Percentiles rank a stretch among this genome's conserved stretches.
Evolutionary conservation across 1,284 basidiomycete species (phyloP).

Genomic region (Omphalotus olearius): DNA sequence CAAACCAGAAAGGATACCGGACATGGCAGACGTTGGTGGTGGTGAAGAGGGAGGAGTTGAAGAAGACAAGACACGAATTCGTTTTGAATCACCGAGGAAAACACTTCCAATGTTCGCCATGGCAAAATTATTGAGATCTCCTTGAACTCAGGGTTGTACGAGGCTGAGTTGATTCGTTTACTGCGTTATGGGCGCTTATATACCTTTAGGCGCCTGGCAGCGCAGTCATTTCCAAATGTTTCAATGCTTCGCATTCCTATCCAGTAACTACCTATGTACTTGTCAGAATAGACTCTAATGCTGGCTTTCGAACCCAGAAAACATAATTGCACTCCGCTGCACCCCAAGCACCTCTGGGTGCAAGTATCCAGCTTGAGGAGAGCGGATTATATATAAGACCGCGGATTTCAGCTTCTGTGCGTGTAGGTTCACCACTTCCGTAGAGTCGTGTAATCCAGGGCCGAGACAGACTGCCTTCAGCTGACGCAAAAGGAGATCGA

Average conservation of each 20-base stretch:
- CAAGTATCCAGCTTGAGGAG: slow-evolving; percentile 68
- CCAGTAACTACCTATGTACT: not conserved
- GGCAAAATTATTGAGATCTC: not conserved
- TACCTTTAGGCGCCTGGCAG: too few species aligned
- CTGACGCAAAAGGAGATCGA: slow-evolving; percentile 33
- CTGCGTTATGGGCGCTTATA: too few species aligned
- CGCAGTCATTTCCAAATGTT: too few species aligned
- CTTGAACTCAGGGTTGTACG: too few species aligned
- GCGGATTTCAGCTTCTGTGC: slow-evolving; percentile 74
- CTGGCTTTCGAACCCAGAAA: slow-evolving; percentile 75
- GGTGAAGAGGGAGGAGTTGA: slow-evolving; percentile 60
- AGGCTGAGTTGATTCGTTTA: too few species aligned
- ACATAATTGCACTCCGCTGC: slow-evolving; percentile 76
- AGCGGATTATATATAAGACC: slow-evolving; percentile 84
- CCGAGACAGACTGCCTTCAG: slow-evolving; percentile 23
- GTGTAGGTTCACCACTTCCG: slow-evolving; percentile 44
- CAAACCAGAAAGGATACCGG: slow-evolving; percentile 17
- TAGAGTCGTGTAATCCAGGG: slow-evolving; percentile 34
- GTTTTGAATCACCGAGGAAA: slow-evolving; percentile 69
- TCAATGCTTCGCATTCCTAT: too few species aligned
- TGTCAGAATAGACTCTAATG: not conserved
- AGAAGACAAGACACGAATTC: slow-evolving; percentile 54
- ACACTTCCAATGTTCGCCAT: slow-evolving; percentile 68
- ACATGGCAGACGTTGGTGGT: slow-evolving; percentile 26
- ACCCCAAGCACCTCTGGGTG: slow-evolving; percentile 55